A percentile compares a stretch with the other conserved stretches of the same genome.
These are phyloP conservation scores for Plasmopara muralis DNA, from an alignment of 352 stramenopile genomes.

Conservation along the genomic window DNA sequence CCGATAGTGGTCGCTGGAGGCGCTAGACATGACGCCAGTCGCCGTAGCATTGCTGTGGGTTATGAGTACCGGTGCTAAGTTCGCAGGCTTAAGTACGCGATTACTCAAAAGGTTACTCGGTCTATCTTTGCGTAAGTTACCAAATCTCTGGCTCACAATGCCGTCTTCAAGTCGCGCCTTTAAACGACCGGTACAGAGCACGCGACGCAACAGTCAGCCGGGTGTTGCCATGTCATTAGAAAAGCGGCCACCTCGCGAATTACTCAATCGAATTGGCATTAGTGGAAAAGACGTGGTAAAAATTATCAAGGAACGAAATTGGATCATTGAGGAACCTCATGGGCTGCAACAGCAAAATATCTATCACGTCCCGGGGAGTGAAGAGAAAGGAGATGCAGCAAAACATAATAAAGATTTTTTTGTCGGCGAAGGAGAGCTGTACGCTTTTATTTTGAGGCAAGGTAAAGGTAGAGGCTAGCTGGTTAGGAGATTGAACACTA, in stretches of 20 bases:
- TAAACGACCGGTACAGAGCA: conserved; percentile 2
- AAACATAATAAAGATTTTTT: conserved; percentile 20
- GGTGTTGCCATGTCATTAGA: conserved; percentile 21
- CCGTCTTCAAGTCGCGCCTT: neutral
- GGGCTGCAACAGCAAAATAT: conserved; percentile 22
- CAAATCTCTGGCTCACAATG: conserved; percentile 5
- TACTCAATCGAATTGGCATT: conserved; percentile 22
- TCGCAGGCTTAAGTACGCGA: neutral
- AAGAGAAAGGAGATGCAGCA: conserved; percentile 1
- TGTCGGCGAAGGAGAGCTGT: conserved; percentile 29
- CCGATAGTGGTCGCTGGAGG: conserved; percentile 4
- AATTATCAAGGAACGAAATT: conserved; percentile 19
- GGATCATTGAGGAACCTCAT: conserved; percentile 17
- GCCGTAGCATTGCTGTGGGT: conserved; percentile 18
- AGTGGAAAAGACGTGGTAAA: conserved; percentile 28
- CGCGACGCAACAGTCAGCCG: conserved; percentile 9
- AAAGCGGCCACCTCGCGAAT: conserved; percentile 16
- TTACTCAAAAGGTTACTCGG: neutral
- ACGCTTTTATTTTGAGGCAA: conserved; percentile 30
- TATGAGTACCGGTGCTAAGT: conserved; percentile 1
- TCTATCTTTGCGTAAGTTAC: neutral
- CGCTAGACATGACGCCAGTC: conserved; percentile 11
- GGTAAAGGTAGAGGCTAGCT: conserved; percentile 6
- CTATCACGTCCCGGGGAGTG: conserved; percentile 17
- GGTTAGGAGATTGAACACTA: conserved; percentile 1